Conservation (phyloP, 805 yeast genomes). For the Cyberlindnera mississippiensis region DNA sequence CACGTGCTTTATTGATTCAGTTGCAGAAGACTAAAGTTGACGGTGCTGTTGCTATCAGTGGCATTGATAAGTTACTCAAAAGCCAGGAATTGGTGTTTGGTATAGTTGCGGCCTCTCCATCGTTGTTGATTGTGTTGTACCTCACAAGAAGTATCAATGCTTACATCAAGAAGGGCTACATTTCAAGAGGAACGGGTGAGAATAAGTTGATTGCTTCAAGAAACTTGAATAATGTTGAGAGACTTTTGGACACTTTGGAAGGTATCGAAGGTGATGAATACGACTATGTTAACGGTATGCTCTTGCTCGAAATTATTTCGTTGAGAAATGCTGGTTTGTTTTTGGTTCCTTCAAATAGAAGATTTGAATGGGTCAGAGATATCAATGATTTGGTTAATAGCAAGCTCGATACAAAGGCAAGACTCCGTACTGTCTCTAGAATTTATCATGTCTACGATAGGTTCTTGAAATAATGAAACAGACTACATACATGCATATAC, state of each 20-base stretch:
- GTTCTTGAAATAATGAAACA: conserved; percentile 21
- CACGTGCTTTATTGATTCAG: conserved; percentile 80
- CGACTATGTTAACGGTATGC: conserved; percentile 49
- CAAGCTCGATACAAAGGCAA: conserved; percentile 34
- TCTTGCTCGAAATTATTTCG: conserved; percentile 62
- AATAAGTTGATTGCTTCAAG: conserved; percentile 34
- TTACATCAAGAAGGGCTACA: conserved; percentile 36
- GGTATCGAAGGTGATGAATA: conserved; percentile 23
- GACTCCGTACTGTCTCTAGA: conserved; percentile 47
- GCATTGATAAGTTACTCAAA: conserved; percentile 84
- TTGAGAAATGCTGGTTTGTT: conserved; percentile 46
- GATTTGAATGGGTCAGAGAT: conserved; percentile 58
- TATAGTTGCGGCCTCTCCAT: conserved; percentile 82
- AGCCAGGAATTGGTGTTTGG: conserved; percentile 96
- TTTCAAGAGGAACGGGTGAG: conserved; percentile 13
- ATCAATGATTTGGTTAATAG: conserved; percentile 52
- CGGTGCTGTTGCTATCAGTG: conserved; percentile 83
- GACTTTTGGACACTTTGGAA: conserved; percentile 37
- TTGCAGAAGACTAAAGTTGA: conserved; percentile 96
- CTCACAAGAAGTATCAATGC: conserved; percentile 29
- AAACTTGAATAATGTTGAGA: conserved; percentile 55
- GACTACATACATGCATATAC: no score
- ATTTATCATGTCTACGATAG: conserved; percentile 58
- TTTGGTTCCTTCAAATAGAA: conserved; percentile 47
- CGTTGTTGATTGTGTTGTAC: conserved; percentile 55